These are phyloP conservation scores for Nakazawaea ambrosiae DNA, from an alignment of 805 yeast species.

Conservation along the genomic window DNA sequence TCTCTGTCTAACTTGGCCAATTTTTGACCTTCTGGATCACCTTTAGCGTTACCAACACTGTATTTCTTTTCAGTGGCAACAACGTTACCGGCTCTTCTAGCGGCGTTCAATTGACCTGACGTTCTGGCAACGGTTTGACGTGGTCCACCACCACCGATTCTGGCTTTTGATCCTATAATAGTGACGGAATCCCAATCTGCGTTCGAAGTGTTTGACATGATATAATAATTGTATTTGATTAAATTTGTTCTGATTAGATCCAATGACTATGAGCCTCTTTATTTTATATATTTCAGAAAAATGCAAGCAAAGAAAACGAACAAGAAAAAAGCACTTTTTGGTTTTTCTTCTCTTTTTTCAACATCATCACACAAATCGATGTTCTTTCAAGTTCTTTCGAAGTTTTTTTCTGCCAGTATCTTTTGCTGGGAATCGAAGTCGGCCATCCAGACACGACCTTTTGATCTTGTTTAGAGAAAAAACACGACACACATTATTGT, in stretches of 20 bases:
- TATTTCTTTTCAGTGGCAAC: constrained; percentile 92
- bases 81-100: constrained; percentile 87
- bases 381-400: too few species aligned
- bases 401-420: too few species aligned
- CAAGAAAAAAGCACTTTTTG: constrained; percentile 3
- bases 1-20: constrained; percentile 89
- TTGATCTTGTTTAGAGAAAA: too few species aligned
- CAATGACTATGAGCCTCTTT: not conserved
- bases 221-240: not conserved
- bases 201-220: constrained; percentile 13
- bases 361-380: too few species aligned
- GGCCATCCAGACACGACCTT: too few species aligned
- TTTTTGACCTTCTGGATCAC: constrained; percentile 89
- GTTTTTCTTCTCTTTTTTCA: too few species aligned
- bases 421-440: too few species aligned
- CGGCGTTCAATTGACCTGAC: constrained; percentile 76
- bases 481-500: too few species aligned
- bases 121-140: constrained; percentile 78
- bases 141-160: constrained; percentile 74
- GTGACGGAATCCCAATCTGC: constrained; percentile 92
- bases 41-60: constrained; percentile 52
- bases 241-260: not conserved
- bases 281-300: not conserved
- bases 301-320: not conserved
- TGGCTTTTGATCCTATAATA: constrained; percentile 81